These are phyloP conservation scores for Mortierella sp. DNA, from an alignment of 371 early-diverging fungal genomes.

Conservation along the genomic window DNA sequence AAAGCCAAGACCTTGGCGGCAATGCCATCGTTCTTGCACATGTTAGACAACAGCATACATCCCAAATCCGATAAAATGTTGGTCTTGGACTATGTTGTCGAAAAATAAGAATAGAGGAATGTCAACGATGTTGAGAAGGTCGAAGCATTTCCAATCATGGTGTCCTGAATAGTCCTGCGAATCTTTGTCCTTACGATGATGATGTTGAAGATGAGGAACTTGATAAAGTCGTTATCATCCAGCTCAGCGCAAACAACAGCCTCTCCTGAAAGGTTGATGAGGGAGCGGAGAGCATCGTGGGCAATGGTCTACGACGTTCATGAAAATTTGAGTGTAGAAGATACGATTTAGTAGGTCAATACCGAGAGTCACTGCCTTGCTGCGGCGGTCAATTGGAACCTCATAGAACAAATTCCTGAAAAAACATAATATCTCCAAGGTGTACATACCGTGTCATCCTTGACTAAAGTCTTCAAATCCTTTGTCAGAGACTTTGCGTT, in stretches of 20 bases:
- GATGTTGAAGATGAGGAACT: slow-evolving; percentile 71
- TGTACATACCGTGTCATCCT: slow-evolving; percentile 76
- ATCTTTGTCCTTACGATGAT: slow-evolving; percentile 66
- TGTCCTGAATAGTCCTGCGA: background rate
- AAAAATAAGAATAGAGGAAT: background rate
- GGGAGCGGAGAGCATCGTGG: slow-evolving; percentile 84
- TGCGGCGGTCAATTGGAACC: slow-evolving; percentile 1
- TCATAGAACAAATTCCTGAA: background rate
- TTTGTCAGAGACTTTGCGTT: slow-evolving; percentile 72
- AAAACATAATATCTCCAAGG: background rate
- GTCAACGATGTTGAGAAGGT: background rate
- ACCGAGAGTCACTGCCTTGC: background rate
- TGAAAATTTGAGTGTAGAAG: background rate
- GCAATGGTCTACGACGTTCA: slow-evolving; percentile 72
- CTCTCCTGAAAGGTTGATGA: slow-evolving; percentile 89
- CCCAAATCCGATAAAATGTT: slow-evolving; percentile 78
- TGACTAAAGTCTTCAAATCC: slow-evolving; percentile 77
- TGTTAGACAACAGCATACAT: slow-evolving; percentile 94
- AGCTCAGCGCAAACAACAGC: slow-evolving; percentile 69
- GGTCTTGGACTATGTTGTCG: slow-evolving; percentile 32
- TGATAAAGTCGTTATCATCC: slow-evolving; percentile 76
- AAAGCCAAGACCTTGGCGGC: slow-evolving; percentile 68
- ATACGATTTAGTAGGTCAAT: background rate
- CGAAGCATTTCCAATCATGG: slow-evolving; percentile 17
- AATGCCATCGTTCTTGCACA: slow-evolving; percentile 80